Base-by-base conservation (phyloP, 2,329 filamentous ascomycete species). In the Penicillium sp. region DNA sequence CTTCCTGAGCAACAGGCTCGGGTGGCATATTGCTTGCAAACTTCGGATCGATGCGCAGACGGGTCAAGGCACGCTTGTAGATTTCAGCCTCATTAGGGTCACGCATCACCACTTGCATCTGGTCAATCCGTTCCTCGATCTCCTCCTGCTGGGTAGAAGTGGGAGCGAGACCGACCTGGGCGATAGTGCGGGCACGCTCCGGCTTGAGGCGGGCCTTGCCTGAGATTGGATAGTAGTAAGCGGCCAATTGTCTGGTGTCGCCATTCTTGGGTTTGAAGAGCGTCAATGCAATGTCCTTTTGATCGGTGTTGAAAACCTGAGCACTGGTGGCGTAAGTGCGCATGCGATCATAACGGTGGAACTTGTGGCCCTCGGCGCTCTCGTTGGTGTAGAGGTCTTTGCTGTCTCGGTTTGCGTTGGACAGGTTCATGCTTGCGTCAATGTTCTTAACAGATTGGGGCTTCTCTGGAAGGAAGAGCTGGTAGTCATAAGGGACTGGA, bases 141-240 rank as follows among this genome's bases (percentile, higher is more conserved):
- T 60, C 68, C 61, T 57, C 55, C 29, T 57, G 55, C 21, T 69
- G 71, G 23, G 68, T 73, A 36, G 71, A 72, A 58, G 64, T 79
- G 62, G 66, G 75, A 45, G 64, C 75, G 61, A 68, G 62, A 42
- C 77, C 76, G 4, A 76, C 72, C 55, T 78, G 73, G 9, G 75
- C 73, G 47, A 77, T 76, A 35, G 74, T 77, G 51, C 75, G 77
- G 52, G 75, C 72, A 27, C 77, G 73, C 56, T 80, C 78, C 6
- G 79, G 78, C 70, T 81, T 83, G 48, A 88, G 76, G 23, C 78
- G 78, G n/a, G 81, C 82, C 67, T 82, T 81, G 66, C 82, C 80
- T 21, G 81, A 71, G 53, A 88, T 82, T 0, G 85, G 84, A 60
- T 87, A 87, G 69, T 85, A 85, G 70, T 86, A 88, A 15, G 85